Base-by-base conservation (phyloP, 176 grass and related monocot species). In the Musa acuminata region DNA sequence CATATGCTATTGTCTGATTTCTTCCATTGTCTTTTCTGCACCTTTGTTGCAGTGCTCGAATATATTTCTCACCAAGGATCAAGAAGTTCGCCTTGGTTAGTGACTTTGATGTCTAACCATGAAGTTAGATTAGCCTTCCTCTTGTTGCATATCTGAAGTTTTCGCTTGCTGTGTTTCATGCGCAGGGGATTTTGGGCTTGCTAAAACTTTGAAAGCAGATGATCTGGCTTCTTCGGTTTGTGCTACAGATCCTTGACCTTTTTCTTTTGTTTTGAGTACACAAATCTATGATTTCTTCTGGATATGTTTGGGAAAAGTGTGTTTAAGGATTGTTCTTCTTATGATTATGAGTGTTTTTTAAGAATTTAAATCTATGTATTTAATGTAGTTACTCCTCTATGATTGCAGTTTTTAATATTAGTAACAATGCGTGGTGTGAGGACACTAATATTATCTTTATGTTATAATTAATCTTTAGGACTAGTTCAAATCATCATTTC, bases 51-150 rank as follows among this genome's bases (percentile, higher is more conserved):
- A 99, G 96, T 99, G 96, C 74, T 99, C 91, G 84, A 99, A 99
- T 72, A 99, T 95, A 85, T 99, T 99, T 84, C 96, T 99, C 13
- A 99, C 91, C 21, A 99, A 99, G 84, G 88, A 95, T 86, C 96
- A 99, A 26, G 87, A 99, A 35, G 84, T 99, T 73, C 90, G 88
- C 51, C 96, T 99, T 78, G 96, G 96, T 99, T 89, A 86, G 91
- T 82, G 78, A 72, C 78, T 55, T 60, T 11, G 64, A 29, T 51
- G 10, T 17, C 72, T 63, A 72, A 20, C 13, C 19, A 69, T 21
- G 14, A 13, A 48, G 2, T 22, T n/a, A 8, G 20, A 52, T 49
- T 43, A 43, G 3, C 35, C 35, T 43, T 43, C 48, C 21, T 54
- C 53, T 11, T 74, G 49, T 69, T 69, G 17, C 22, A 62, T 43